Evolutionary conservation across 148 eudicot genomes (phyloP).

Genomic region (Arctostaphylos glauca): DNA sequence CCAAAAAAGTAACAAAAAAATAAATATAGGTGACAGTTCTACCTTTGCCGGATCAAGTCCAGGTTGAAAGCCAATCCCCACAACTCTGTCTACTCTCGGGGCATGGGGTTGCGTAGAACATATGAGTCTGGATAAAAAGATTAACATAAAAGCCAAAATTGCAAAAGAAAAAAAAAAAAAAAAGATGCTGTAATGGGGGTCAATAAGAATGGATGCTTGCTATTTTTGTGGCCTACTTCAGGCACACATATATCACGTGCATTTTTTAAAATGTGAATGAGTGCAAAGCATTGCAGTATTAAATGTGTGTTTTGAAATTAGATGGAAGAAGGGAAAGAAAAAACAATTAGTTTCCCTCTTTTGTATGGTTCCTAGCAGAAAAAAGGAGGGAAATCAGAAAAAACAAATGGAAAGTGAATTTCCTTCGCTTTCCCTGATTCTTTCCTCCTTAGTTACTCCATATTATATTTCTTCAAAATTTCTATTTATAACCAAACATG

Average conservation of each 20-base stretch:
- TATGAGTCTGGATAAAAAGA: constrained; percentile 57
- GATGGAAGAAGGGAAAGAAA: not conserved
- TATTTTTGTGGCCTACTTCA: not conserved
- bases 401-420: not conserved
- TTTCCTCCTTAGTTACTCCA: not conserved
- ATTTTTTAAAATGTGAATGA: not conserved
- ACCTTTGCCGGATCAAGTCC: constrained; percentile 93
- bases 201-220: not conserved
- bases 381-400: not conserved
- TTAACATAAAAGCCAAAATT: not conserved
- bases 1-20: not conserved
- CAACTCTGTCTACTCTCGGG: constrained; percentile 68
- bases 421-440: not conserved
- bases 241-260: not conserved
- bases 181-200: not conserved
- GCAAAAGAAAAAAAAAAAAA: not conserved
- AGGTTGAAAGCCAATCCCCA: constrained; percentile 91
- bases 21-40: not conserved
- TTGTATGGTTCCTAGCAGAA: not conserved
- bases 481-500: not conserved
- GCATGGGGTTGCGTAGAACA: constrained; percentile 61
- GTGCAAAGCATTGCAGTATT: not conserved
- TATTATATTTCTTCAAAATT: not conserved
- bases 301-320: not conserved
- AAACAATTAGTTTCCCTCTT: not conserved